Percentiles rank a stretch among this genome's conserved stretches.
Conservation (phyloP, 2,329 filamentous ascomycete genomes). For the Fusarium staphyleae region DNA sequence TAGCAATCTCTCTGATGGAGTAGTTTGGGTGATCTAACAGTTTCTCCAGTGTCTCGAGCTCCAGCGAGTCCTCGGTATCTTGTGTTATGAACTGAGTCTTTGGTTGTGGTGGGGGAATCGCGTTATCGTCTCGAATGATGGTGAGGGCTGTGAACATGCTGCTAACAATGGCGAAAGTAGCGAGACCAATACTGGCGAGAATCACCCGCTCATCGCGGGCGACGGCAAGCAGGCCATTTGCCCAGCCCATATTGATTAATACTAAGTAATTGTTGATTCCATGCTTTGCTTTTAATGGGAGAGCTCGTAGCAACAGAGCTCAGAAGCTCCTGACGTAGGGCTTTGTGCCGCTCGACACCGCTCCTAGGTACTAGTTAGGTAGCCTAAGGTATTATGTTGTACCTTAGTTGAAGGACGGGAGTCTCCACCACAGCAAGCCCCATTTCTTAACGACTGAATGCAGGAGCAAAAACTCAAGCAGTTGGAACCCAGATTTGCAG, state of each 20-base stretch:
- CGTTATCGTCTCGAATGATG: slow-evolving; percentile 67
- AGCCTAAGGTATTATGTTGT: too few species aligned
- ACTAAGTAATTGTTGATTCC: slow-evolving; percentile 20
- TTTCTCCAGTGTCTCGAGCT: slow-evolving; percentile 69
- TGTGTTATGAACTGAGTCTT: slow-evolving; percentile 78
- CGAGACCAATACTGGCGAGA: slow-evolving; percentile 61
- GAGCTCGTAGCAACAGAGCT: neutral
- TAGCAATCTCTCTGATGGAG: slow-evolving; percentile 73
- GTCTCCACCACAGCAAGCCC: neutral
- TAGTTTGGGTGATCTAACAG: slow-evolving; percentile 75
- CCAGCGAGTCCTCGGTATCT: slow-evolving; percentile 75
- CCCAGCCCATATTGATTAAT: slow-evolving; percentile 50
- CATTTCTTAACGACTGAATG: too few species aligned
- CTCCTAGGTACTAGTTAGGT: neutral
- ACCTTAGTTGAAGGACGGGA: too few species aligned
- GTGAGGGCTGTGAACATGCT: slow-evolving; percentile 66
- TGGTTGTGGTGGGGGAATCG: slow-evolving; percentile 69
- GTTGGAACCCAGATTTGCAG: too few species aligned
- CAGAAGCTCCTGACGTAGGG: slow-evolving; percentile 23
- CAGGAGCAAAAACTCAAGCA: too few species aligned
- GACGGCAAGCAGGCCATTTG: slow-evolving; percentile 40
- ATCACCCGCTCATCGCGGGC: slow-evolving; percentile 61
- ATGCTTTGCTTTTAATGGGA: slow-evolving; percentile 15
- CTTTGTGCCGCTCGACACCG: slow-evolving; percentile 30
- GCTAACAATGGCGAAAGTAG: slow-evolving; percentile 64